Evolutionary conservation across 768 basidiomycete species (phyloP).

Genomic region (Tubosaeta sp.): DNA sequence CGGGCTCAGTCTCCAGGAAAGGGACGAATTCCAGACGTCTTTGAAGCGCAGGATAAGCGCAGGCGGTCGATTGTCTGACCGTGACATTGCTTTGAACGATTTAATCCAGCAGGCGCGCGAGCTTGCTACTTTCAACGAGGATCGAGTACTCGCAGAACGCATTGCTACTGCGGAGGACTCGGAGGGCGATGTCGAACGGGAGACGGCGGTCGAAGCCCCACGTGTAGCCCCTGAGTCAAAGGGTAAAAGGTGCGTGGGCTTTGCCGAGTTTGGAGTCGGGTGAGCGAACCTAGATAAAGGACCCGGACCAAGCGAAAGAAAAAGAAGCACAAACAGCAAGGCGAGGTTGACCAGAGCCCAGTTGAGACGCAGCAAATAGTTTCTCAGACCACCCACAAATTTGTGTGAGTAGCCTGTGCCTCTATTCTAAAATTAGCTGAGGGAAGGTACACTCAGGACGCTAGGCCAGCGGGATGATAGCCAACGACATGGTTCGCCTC

Average conservation of each 20-base stretch:
- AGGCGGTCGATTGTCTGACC: neutral
- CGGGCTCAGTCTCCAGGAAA: neutral
- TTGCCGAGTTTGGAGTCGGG: neutral
- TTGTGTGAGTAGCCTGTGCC: neutral
- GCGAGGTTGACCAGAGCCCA: neutral
- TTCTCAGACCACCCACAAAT: neutral
- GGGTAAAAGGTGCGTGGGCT: neutral
- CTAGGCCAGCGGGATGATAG: neutral
- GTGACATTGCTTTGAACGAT: neutral
- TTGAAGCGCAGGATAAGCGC: neutral
- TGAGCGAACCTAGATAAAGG: no score
- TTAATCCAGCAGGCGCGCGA: conserved; percentile 1
- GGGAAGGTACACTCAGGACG: neutral
- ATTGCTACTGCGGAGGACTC: neutral
- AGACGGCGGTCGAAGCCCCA: neutral
- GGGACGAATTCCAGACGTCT: neutral
- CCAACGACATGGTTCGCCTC: neutral
- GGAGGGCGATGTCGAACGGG: neutral
- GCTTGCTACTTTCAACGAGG: neutral
- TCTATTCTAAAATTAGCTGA: neutral
- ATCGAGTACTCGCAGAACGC: neutral
- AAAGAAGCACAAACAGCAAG: neutral
- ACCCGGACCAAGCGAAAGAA: neutral
- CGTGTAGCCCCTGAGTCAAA: neutral
- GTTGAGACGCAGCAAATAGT: neutral